Evolutionary conservation across 2,329 filamentous ascomycete species (phyloP), one percentile per base, ranked within the genome.

Genomic region (Mycogone perniciosa): DNA sequence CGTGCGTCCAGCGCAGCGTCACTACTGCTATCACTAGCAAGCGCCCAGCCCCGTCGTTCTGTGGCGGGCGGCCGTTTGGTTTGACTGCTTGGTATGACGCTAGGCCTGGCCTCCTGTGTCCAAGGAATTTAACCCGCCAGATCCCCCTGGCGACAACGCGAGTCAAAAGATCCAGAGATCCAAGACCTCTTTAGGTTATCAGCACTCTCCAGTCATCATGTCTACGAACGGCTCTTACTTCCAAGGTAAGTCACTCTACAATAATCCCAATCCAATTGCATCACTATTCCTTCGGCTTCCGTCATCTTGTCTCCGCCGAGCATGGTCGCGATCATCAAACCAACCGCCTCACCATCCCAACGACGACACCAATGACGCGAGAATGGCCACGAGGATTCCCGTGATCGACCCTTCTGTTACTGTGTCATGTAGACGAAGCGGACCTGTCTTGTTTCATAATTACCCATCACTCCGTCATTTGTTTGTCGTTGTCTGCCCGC

Each of bases 361-460:
- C 20, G 20, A 20, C 20, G 20, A 20, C 20, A 20, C 20, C 20
- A 20, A 20, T 20, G 20, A 20, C 20, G 20, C 20, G 20, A 20
- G 20, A 40, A 20, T 41, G 40, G 33, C 45, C 30, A 33, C 43
- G 44, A 40, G 34, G 40, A 40, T 34, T 39, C 44, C 60, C 55
- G 50, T 54, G 60, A 58, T 59, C 55, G 54, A 53, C 50, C 58
- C 54, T 63, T 49, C 56, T 61, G 58, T 50, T 45, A 41, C 42
- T 39, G 46, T 62, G 56, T 64, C 62, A 64, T 63, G 56, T 62
- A 60, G 56, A 64, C 58, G 62, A 62, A 54, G 64, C 62, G 56
- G 56, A 54, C 48, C 42, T 53, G 50, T 56, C 57, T 48, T 58
- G 59, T 61, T 60, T 60, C 59, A 59, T 37, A 34, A 57, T 43